Percentiles rank a stretch among this genome's conserved stretches.
Evolutionary conservation across 169 alveolate genomes (phyloP).

Genomic region (Blepharisma undulans): DNA sequence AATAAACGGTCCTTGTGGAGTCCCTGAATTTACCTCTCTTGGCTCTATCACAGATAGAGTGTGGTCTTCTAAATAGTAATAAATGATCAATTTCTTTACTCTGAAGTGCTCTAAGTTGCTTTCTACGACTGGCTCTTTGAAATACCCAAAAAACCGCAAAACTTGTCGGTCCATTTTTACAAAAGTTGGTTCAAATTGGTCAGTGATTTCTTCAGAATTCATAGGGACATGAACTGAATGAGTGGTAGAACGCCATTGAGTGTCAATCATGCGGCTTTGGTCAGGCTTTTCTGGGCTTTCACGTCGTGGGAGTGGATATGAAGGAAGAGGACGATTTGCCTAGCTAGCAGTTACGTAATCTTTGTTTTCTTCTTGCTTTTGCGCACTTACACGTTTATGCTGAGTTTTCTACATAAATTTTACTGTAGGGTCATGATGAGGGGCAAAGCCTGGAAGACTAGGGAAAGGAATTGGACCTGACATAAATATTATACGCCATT

Average conservation of each 20-base stretch:
- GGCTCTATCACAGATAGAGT: constrained; percentile 80
- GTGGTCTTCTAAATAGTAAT: constrained; percentile 85
- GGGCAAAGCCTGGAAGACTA: constrained; percentile 41
- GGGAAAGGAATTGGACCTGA: constrained; percentile 21
- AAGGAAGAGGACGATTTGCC: constrained; percentile 23
- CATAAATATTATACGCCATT: constrained; percentile 23
- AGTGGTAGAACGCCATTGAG: not conserved
- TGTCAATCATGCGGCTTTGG: not conserved
- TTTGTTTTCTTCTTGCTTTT: constrained; percentile 10
- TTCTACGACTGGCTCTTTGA: constrained; percentile 85
- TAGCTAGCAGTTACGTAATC: constrained; percentile 38
- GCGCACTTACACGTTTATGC: constrained; percentile 16
- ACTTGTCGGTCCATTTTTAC: constrained; percentile 55
- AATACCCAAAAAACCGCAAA: constrained; percentile 80
- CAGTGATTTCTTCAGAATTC: constrained; percentile 38
- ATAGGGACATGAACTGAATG: constrained; percentile 31
- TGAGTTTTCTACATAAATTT: not conserved
- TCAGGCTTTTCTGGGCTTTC: not conserved
- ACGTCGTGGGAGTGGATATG: constrained; percentile 30
- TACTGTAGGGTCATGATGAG: constrained; percentile 41
- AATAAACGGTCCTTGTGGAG: constrained; percentile 84
- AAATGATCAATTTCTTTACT: constrained; percentile 64
- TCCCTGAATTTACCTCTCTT: constrained; percentile 81
- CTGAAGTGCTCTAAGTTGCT: constrained; percentile 75
- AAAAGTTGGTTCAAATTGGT: constrained; percentile 50